These are phyloP conservation scores for Nicotiana sylvestris DNA, from an alignment of 257 asterid genomes.

Conservation along the genomic window DNA sequence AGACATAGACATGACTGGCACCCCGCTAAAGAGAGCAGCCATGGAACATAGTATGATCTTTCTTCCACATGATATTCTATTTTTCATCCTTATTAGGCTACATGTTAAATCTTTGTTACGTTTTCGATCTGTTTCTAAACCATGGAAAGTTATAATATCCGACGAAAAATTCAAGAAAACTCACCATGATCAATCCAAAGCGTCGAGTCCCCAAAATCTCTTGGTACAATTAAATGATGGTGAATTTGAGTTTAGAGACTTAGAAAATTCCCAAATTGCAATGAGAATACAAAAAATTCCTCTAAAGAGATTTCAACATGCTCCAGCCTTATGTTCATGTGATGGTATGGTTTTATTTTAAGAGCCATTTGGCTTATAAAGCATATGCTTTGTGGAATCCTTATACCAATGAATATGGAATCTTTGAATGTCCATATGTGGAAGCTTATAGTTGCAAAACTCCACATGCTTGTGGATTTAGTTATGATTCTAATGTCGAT, in stretches of 20 bases:
- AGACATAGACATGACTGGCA: too few species aligned
- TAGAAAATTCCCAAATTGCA: neutral
- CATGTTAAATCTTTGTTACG: neutral
- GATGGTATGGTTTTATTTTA: neutral
- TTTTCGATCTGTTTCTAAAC: neutral
- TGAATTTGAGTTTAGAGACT: neutral
- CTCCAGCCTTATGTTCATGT: neutral
- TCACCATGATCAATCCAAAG: neutral
- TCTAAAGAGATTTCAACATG: neutral
- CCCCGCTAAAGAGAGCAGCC: neutral
- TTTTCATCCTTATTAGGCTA: neutral
- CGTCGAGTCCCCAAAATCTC: neutral
- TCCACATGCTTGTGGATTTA: too few species aligned
- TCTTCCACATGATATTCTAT: neutral
- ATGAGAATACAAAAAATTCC: neutral
- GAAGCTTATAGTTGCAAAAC: too few species aligned
- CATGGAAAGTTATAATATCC: neutral
- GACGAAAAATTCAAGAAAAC: neutral
- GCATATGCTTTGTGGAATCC: too few species aligned
- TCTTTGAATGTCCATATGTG: too few species aligned
- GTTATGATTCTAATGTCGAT: too few species aligned
- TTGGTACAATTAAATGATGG: neutral
- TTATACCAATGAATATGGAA: too few species aligned
- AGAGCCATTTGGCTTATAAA: neutral
- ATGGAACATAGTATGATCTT: neutral